These are phyloP conservation scores for Nematocida minor DNA, from an alignment of 371 early-diverging fungal species.

Conservation along the genomic window DNA sequence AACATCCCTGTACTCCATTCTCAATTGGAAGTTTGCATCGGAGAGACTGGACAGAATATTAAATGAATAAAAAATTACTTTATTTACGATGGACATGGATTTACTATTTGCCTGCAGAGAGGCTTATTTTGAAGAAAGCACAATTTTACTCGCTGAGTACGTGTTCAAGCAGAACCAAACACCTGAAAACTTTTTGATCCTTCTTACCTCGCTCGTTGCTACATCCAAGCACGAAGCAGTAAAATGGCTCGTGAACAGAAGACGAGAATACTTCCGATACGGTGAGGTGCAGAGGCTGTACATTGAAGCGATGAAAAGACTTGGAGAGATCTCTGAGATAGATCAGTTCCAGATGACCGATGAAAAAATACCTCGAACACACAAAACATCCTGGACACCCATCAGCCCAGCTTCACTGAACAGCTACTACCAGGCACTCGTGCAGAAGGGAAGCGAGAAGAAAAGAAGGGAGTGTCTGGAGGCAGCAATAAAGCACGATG, in stretches of 20 bases:
- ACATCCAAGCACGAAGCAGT: slow-evolving; percentile 14
- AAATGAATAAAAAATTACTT: background rate
- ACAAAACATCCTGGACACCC: background rate
- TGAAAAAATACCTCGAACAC: background rate
- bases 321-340: slow-evolving; percentile 23
- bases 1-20: background rate
- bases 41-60: slow-evolving; percentile 13
- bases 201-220: slow-evolving; percentile 4
- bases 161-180: background rate
- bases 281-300: slow-evolving; percentile 33
- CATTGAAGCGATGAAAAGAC: slow-evolving; percentile 22
- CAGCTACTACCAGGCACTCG: slow-evolving; percentile 35
- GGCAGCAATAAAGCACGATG: slow-evolving; percentile 17
- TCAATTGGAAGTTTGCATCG: slow-evolving; percentile 42
- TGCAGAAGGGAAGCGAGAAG: background rate
- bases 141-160: slow-evolving; percentile 25
- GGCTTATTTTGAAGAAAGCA: slow-evolving; percentile 36
- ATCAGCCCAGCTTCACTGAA: background rate
- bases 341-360: background rate
- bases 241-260: slow-evolving; percentile 7
- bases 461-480: background rate
- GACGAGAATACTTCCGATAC: slow-evolving; percentile 27
- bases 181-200: slow-evolving; percentile 1
- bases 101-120: background rate
- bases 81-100: slow-evolving; percentile 31